Percentiles rank a stretch among this genome's conserved stretches.
These are phyloP conservation scores for Escovopsis sp. DNA, from an alignment of 2,329 filamentous ascomycete genomes.

Conservation along the genomic window DNA sequence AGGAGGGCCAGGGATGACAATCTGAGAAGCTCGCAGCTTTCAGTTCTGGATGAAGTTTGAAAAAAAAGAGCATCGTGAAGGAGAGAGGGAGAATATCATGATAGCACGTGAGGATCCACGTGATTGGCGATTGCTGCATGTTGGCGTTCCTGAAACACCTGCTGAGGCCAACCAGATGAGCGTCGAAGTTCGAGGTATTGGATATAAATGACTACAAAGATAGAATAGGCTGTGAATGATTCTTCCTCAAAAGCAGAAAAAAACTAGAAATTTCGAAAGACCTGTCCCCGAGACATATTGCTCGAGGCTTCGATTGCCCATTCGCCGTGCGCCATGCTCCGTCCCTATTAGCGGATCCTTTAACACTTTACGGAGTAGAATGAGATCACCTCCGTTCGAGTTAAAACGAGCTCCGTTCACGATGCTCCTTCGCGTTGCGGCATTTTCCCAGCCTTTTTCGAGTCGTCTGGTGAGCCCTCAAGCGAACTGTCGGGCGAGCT, in stretches of 20 bases:
- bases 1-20: conserved; percentile 2
- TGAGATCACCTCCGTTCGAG: too few species aligned
- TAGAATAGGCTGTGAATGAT: background rate
- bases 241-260: background rate
- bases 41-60: background rate
- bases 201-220: background rate
- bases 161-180: too few species aligned
- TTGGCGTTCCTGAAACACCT: too few species aligned
- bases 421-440: conserved; percentile 1
- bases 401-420: background rate
- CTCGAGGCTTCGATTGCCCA: background rate
- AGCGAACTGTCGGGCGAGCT: too few species aligned
- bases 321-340: conserved; percentile 1
- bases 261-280: too few species aligned
- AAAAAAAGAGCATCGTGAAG: background rate
- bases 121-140: too few species aligned
- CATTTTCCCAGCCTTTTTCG: conserved; percentile 9
- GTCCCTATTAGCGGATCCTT: too few species aligned
- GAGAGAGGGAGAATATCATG: too few species aligned
- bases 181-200: too few species aligned
- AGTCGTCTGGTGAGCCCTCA: too few species aligned
- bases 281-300: background rate
- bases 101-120: too few species aligned
- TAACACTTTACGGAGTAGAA: background rate
- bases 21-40: conserved; percentile 1